phyloP scores from a whole-genome alignment of 179 eudicot genomes.

The Spergularia azorica region DNA sequence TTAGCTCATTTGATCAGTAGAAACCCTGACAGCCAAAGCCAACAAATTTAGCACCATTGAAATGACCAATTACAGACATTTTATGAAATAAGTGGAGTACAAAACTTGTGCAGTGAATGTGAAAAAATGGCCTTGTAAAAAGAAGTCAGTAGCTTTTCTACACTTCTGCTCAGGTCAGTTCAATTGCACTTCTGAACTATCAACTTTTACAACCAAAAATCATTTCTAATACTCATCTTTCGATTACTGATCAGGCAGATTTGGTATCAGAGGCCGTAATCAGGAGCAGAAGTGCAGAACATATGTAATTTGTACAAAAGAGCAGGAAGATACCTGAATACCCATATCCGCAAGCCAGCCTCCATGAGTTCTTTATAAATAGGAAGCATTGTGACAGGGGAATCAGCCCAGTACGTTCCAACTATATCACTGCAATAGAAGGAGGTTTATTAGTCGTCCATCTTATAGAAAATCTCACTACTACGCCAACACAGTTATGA shows the following conservation, averaged over 20 bases:
- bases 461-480: neutral
- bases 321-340: conserved; percentile 58
- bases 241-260: neutral
- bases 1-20: conserved; percentile 6
- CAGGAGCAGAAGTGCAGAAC: neutral
- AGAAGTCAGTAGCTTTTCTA: neutral
- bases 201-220: too few species aligned
- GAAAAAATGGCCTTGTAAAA: neutral
- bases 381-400: conserved; percentile 90
- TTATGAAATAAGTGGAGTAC: too few species aligned
- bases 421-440: conserved; percentile 62
- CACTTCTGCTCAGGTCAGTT: neutral
- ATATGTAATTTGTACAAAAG: neutral
- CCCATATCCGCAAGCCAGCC: conserved; percentile 90
- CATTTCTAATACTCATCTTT: too few species aligned
- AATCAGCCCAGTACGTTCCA: conserved; percentile 79
- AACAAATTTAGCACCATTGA: neutral
- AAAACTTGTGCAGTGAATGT: neutral
- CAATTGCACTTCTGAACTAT: neutral
- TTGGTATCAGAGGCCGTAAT: neutral
- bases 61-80: too few species aligned
- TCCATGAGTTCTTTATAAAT: conserved; percentile 80
- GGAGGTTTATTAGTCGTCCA: neutral
- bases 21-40: neutral
- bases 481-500: neutral